phyloP scores from a whole-genome alignment of 1,284 basidiomycete genomes.

The Moniliophthora roreri region DNA sequence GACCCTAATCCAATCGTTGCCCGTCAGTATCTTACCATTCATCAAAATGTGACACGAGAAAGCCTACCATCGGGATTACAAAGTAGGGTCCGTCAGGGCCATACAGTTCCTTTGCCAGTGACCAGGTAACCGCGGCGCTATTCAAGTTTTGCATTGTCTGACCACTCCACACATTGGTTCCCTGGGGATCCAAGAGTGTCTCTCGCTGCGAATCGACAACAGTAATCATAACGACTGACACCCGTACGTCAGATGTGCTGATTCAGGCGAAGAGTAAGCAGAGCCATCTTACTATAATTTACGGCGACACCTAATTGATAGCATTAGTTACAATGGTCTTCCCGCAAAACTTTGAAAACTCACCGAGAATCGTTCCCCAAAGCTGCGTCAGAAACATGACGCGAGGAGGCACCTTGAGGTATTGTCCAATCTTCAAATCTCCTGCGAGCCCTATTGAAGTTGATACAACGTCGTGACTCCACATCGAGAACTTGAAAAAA shows the following conservation, averaged over 20 bases:
- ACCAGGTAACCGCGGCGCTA: constrained; percentile 59
- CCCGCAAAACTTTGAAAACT: constrained; percentile 6
- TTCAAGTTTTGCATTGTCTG: constrained; percentile 54
- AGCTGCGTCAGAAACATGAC: constrained; percentile 69
- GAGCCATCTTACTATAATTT: constrained; percentile 3
- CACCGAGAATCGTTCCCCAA: constrained; percentile 61
- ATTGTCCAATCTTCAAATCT: constrained; percentile 76
- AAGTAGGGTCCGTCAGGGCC: constrained; percentile 48
- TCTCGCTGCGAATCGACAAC: constrained; percentile 49
- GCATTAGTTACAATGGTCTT: not conserved
- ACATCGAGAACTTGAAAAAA: constrained; percentile 70
- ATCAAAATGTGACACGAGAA: no score
- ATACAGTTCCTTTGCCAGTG: constrained; percentile 47
- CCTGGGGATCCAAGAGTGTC: constrained; percentile 46
- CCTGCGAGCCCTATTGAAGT: constrained; percentile 51
- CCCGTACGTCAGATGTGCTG: no score
- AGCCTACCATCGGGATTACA: constrained; percentile 43
- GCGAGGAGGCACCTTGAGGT: constrained; percentile 75
- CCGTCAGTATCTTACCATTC: no score
- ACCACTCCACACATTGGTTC: constrained; percentile 52
- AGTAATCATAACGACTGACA: constrained; percentile 42
- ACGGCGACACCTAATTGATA: not conserved
- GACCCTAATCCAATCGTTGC: no score
- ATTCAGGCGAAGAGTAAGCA: no score
- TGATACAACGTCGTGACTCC: constrained; percentile 58